Base-by-base conservation (phyloP, 768 basidiomycete species). In the Suillus hirtellus region DNA sequence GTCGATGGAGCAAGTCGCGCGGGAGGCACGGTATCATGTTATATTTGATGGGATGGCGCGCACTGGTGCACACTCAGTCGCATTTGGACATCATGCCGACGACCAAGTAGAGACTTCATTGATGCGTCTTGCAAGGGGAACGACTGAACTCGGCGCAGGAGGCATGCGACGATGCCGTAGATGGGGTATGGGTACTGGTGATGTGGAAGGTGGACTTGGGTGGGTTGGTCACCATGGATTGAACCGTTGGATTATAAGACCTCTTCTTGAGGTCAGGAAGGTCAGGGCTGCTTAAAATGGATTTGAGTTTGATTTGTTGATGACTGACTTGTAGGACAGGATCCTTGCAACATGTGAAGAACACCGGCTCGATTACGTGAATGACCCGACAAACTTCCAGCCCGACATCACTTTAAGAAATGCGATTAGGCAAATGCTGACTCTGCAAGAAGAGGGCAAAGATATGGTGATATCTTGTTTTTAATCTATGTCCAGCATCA, bases 71-170 rank as follows among this genome's bases (percentile, higher is more conserved):
- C 66, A 78, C 17, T 71, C 80, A 15, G 71, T 93, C 60, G 89
- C 88, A 1, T 81, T 88, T 56, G 93, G 84, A 0, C 93, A 95
- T 67, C 93, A 95, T 70, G 82, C 82, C 3, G 91, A 95, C 70
- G 93, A 95, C 70, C 91, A 94, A 71, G 82, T 93, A 11, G 93
- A 95, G 72, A 95, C 93, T 0, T 81, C 86, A 37, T 75, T 95
- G 59, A 86, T 93, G 81, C 85, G 93, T 6, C 71, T 89, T 17
- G 80, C 84, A 6, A 81, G 75, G 64, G 86, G 88, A 0, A 87
- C 87, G 6, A 80, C 84, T 2, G 70, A 75, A 49, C 61, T 83
- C 17, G 89, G 89, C 0, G 82, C 86, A 1, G 82, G 82, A 12
- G 92, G 89, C 4, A 94, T 94, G 89, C 80, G 82, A 46, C 77